Evolutionary conservation across 2,329 filamentous ascomycete species (phyloP).

Genomic region (Stachybotrys elegans): DNA sequence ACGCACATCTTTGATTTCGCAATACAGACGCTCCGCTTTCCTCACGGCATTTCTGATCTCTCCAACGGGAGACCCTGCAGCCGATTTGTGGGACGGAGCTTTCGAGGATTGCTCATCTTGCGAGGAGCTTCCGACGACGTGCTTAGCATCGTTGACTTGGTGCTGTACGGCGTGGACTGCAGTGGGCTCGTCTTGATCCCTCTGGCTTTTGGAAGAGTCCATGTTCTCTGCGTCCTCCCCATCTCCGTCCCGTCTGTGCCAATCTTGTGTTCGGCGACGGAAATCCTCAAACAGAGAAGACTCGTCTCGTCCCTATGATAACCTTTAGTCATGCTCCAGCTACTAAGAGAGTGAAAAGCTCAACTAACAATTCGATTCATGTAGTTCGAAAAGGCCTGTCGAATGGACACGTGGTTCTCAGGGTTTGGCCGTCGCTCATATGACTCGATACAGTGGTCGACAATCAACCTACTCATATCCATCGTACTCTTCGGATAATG

Average conservation of each 20-base stretch:
- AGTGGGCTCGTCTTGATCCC: not conserved
- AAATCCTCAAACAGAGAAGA: slow-evolving; percentile 5
- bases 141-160: too few relatives aligned
- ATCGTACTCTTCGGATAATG: not conserved
- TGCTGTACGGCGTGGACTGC: not conserved
- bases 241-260: not conserved
- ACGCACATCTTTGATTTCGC: slow-evolving; percentile 17
- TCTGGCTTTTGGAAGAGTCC: not conserved
- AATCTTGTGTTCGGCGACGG: not conserved
- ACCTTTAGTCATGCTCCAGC: not conserved
- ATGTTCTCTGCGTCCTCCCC: not conserved
- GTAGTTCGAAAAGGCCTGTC: not conserved
- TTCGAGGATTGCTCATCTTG: too few relatives aligned
- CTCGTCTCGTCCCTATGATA: slow-evolving; percentile 4
- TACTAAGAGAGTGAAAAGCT: not conserved
- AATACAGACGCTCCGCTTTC: slow-evolving; percentile 5
- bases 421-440: slow-evolving; percentile 6
- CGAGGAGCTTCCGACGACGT: too few relatives aligned
- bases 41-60: slow-evolving; percentile 3
- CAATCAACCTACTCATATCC: slow-evolving; percentile 10
- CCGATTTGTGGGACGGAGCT: not conserved
- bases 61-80: not conserved
- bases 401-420: not conserved
- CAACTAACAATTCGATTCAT: not conserved
- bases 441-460: slow-evolving; percentile 10